phyloP scores from a whole-genome alignment of 2,329 filamentous ascomycete species.

The Monosporascus sp. region DNA sequence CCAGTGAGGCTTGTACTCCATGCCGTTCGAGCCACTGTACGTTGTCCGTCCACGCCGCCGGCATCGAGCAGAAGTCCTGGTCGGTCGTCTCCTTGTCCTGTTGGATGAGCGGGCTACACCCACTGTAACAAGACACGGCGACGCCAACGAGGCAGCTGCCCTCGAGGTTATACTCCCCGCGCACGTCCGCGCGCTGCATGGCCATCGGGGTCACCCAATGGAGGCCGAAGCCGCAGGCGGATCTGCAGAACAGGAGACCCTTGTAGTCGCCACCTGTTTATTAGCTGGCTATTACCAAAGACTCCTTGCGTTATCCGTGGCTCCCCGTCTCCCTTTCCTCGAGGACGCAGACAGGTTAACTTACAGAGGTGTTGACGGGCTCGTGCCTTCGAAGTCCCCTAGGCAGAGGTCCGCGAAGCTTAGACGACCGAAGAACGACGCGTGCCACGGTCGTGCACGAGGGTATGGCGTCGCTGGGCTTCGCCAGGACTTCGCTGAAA shows the following conservation, averaged over 20 bases:
- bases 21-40: no score
- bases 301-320: no score
- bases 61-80: no score
- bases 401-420: conserved; percentile 37
- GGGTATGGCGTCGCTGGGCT: conserved; percentile 36
- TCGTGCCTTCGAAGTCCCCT: conserved; percentile 37
- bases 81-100: no score
- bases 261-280: background rate
- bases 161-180: conserved; percentile 37
- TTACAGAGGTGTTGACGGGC: conserved; percentile 40
- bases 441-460: conserved; percentile 35
- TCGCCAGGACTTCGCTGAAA: conserved; percentile 37
- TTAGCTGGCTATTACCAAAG: no score
- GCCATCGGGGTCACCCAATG: conserved; percentile 34
- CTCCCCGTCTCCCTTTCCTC: no score
- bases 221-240: conserved; percentile 31
- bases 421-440: conserved; percentile 39
- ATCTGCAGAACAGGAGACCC: conserved; percentile 40
- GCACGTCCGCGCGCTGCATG: conserved; percentile 40
- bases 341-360: conserved; percentile 9
- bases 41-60: no score
- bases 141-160: conserved; percentile 34
- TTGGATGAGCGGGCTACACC: no score
- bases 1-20: no score
- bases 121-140: no score